Conservation (phyloP, 345 rosid species). For the Kernera saxatilis region DNA sequence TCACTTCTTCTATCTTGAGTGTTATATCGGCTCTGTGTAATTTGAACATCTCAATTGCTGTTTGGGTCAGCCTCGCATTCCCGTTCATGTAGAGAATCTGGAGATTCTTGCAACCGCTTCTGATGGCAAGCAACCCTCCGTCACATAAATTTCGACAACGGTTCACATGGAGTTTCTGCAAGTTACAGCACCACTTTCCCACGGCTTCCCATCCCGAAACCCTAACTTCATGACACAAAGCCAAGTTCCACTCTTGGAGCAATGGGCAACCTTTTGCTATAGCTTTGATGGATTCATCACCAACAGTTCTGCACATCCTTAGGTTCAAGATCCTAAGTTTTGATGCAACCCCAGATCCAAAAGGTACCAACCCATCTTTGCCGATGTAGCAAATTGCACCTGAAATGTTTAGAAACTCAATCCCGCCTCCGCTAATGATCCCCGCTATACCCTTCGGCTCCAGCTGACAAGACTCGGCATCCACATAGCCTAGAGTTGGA, state of each 20-base stretch:
- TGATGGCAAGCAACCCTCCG: slow-evolving; percentile 48
- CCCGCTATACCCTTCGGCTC: slow-evolving; percentile 47
- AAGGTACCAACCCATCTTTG: slow-evolving; percentile 36
- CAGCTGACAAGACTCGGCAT: slow-evolving; percentile 54
- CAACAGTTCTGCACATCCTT: slow-evolving; percentile 53
- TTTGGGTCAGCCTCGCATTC: slow-evolving; percentile 16
- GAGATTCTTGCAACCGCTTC: slow-evolving; percentile 61
- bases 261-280: slow-evolving; percentile 66
- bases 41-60: slow-evolving; percentile 51
- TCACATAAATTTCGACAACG: slow-evolving; percentile 60
- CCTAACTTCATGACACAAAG: slow-evolving; percentile 54
- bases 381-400: slow-evolving; percentile 21
- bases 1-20: slow-evolving; percentile 43
- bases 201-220: slow-evolving; percentile 60
- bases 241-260: slow-evolving; percentile 70
- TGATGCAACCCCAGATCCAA: slow-evolving; percentile 49
- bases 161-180: slow-evolving; percentile 66
- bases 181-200: slow-evolving; percentile 44
- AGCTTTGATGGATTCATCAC: slow-evolving; percentile 56
- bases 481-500: slow-evolving; percentile 41
- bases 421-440: slow-evolving; percentile 65
- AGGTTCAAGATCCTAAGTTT: slow-evolving; percentile 57
- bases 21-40: slow-evolving; percentile 39
- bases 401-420: slow-evolving; percentile 50
- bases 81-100: slow-evolving; percentile 42